Base-by-base conservation (phyloP, 306 rosid genomes). In the Biancaea sappan region DNA sequence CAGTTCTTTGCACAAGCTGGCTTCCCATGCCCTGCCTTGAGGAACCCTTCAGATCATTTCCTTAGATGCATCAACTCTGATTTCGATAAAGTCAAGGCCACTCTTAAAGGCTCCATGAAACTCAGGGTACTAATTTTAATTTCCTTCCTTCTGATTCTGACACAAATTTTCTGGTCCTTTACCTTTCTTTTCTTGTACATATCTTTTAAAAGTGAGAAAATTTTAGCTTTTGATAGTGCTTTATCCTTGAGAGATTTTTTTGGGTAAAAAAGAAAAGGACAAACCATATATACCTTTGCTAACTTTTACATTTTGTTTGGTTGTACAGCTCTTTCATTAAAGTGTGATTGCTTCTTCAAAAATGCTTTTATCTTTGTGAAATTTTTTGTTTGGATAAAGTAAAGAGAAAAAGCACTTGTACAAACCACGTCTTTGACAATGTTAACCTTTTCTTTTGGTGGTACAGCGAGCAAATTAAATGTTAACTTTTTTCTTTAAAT, bases 1-100 rank as follows among this genome's bases (percentile, higher is more conserved):
- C 88, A 94, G 98, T 94, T 94, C 84, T 94, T 94, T 87, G 90
- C 89, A 60, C 99, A 87, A 83, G 96, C 98, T 69, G 98, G 99
- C 24, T 94, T 94, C 79, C 99, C 99, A 12, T 94, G 99, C 86
- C 96, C 99, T 63, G 91, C 98, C 82, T 67, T 94, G 86, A 94
- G 99, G 84, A 94, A 92, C 80, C 98, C 99, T 3, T 94, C 99
- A 31, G 99, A 94, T 80, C 99, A 94, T 84, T 94, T 92, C 77
- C 98, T 94, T 32, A 81, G 98, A 75, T 92, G 96, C 81, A 75
- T 94, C 80, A 94, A 94, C 72, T 94, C 98, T 34, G 99, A 94
- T 63, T 94, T 94, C 63, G 99, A 94, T 77, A 94, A 94, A 90
- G 97, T 94, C 50, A 90, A 85, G 74, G 87, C 91, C 76, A 92